Evolutionary conservation across 129 eudicot species (phyloP).

Genomic region (Arctium lappa): DNA sequence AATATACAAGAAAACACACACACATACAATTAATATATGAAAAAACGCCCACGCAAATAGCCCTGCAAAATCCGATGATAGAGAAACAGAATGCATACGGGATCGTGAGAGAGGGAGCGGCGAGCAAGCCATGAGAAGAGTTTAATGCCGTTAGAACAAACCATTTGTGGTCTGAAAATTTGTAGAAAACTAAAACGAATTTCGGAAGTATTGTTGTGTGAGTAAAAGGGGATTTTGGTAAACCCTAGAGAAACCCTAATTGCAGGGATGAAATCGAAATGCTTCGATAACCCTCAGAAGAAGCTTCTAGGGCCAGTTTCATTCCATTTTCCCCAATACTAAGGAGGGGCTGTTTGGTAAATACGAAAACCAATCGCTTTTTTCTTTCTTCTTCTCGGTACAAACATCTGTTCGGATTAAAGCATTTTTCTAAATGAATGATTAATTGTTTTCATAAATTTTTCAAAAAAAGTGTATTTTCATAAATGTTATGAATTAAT

Average conservation of each 20-base stretch:
- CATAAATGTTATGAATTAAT: no score
- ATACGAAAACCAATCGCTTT: background rate
- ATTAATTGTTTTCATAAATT: no score
- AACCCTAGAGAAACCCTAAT: constrained; percentile 42
- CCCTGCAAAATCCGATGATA: background rate
- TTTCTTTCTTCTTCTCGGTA: background rate
- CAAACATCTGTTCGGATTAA: background rate
- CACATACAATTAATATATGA: background rate
- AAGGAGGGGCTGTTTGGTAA: constrained; percentile 23
- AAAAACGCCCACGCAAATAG: background rate
- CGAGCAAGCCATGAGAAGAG: constrained; percentile 40
- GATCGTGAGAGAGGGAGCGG: constrained; percentile 25
- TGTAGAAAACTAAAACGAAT: background rate
- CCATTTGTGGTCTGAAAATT: constrained; percentile 27
- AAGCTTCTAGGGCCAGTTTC: constrained; percentile 30
- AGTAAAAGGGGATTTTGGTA: constrained; percentile 2
- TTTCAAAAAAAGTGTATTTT: no score
- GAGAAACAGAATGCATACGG: constrained; percentile 1
- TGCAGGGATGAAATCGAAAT: constrained; percentile 8
- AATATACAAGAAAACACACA: background rate
- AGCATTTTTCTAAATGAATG: background rate
- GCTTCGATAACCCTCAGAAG: constrained; percentile 8
- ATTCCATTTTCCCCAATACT: constrained; percentile 19
- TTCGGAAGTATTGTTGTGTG: background rate
- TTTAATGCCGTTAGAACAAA: constrained; percentile 37